Conservation (phyloP, 208 protist species). For the Leptomonas pyrrhocoris region DNA sequence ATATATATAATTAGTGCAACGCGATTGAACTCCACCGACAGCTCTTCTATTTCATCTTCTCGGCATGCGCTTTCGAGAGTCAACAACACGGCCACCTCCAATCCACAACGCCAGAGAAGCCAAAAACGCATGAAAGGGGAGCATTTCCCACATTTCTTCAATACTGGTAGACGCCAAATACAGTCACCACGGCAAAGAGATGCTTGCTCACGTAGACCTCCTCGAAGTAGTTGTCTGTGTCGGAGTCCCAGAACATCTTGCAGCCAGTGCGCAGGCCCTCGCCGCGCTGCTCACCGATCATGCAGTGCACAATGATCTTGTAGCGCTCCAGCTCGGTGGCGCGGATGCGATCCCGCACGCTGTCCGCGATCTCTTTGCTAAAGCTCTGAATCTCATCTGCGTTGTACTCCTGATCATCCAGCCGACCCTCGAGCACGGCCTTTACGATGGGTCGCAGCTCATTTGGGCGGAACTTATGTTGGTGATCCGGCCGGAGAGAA, state of each 20-base stretch:
- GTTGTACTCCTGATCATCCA: conserved; percentile 91
- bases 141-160: conserved; percentile 28
- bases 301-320: conserved; percentile 93
- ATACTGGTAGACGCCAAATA: conserved; percentile 94
- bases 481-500: conserved; percentile 88
- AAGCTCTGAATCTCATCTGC: conserved; percentile 90
- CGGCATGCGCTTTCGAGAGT: too few species aligned
- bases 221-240: conserved; percentile 94
- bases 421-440: conserved; percentile 68
- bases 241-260: conserved; percentile 96
- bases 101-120: neutral
- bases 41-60: too few species aligned
- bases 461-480: conserved; percentile 81
- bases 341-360: conserved; percentile 84
- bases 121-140: neutral
- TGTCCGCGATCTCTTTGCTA: conserved; percentile 93
- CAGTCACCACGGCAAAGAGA: conserved; percentile 91
- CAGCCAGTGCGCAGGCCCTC: conserved; percentile 91
- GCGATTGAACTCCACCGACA: too few species aligned
- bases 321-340: conserved; percentile 90
- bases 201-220: conserved; percentile 91
- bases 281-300: conserved; percentile 94
- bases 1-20: too few species aligned
- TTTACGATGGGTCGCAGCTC: conserved; percentile 85
- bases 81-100: too few species aligned